Base-by-base conservation (phyloP, 306 rosid species). In the Trifolium fragiferum region DNA sequence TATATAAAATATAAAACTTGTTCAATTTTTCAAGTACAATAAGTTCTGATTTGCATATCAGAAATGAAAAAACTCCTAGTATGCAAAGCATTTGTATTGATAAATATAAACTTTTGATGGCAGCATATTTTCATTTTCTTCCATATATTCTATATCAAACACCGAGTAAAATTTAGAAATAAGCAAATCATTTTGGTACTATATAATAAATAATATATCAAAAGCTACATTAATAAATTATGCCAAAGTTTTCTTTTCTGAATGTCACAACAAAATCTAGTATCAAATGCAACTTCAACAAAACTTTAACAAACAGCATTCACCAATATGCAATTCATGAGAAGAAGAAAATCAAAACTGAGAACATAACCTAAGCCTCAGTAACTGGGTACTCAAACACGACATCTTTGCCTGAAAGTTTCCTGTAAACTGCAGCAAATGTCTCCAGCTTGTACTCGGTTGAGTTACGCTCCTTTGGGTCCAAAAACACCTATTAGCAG, bases 361-460 rank as follows among this genome's bases (percentile, higher is more conserved):
- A 19, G 65, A 61, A 9, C n/a, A 57, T 59, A 70, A 70, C 51
- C 83, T 90, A 93, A n/a, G 89, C 90, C 81, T 90, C 98, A 0
- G 91, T 77, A 8, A 76, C 21, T 8, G 96, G 98, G 55, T 89
- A 93, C 63, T 93, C 98, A 19, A 93, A 90, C 73, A 89, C 95
- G 1, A 90, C 95, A 65, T 93, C 98, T 82, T 87, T 90, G 82
- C 98, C 98, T 0, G 98, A 83, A 54, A 93, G 83, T 84, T 93
- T 93, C 80, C 92, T 75, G 80, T 90, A 90, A 51, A 93, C 98
- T 1, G 95, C 95, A 62, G 96, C 23, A 65, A 90, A 93, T 20
- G 91, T 87, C 74, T 93, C 98, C 71, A 93, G 70, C 82, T 93
- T 93, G 85, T 90, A 93, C 69, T 93, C 96, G 0, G 96, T 90